Conservation (phyloP, 2,329 filamentous ascomycete genomes). For the Coniochaeta hoffmannii region DNA sequence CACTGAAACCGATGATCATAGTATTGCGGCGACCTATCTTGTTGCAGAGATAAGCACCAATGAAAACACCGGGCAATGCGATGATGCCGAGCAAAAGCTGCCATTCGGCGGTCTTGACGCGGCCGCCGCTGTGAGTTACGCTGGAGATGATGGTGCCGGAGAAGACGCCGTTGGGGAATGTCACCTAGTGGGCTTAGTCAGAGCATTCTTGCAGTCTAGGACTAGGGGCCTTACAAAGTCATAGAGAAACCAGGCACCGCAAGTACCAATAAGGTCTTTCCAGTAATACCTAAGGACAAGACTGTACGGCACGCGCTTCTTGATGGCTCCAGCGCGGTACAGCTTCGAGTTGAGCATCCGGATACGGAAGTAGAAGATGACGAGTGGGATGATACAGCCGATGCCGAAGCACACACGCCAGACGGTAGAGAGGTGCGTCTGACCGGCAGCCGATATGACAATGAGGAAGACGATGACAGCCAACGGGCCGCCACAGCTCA, state of each 20-base stretch:
- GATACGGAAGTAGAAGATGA: conserved; percentile 47
- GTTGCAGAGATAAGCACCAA: conserved; percentile 15
- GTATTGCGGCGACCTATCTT: conserved; percentile 16
- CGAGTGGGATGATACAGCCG: conserved; percentile 35
- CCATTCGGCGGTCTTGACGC: neutral
- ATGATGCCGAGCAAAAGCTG: conserved; percentile 18
- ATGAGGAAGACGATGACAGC: conserved; percentile 35
- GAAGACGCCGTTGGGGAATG: neutral
- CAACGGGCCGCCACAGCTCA: conserved; percentile 3
- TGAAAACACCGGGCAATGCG: conserved; percentile 16
- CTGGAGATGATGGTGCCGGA: neutral
- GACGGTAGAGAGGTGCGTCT: conserved; percentile 27
- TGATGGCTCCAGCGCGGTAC: conserved; percentile 41
- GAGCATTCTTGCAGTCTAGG: neutral
- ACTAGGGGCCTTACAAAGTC: conserved; percentile 12
- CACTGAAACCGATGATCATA: conserved; percentile 14
- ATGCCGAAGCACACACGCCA: conserved; percentile 40
- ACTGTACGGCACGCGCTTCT: conserved; percentile 34
- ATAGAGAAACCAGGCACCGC: conserved; percentile 43
- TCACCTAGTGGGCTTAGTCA: conserved; percentile 13
- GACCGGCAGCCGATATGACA: conserved; percentile 28
- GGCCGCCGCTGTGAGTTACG: neutral
- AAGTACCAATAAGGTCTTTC: conserved; percentile 44
- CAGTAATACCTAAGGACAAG: conserved; percentile 42
- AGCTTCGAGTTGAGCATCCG: conserved; percentile 40